Conservation (phyloP, 352 stramenopile genomes). For the Pythium vanterpoolii region DNA sequence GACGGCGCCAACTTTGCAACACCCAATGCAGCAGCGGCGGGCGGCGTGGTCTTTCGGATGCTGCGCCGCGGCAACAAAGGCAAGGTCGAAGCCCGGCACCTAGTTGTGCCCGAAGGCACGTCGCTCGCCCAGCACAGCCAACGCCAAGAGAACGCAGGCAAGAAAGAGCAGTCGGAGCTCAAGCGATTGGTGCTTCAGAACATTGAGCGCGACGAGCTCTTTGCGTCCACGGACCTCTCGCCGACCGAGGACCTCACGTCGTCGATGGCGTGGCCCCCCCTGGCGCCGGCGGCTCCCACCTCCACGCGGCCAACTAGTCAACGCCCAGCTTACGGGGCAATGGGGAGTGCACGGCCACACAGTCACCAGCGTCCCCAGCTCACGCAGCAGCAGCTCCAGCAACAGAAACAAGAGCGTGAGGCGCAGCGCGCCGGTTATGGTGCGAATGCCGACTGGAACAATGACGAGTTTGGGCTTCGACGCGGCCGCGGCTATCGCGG, state of each 20-base stretch:
- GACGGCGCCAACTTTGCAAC: slow-evolving; percentile 1
- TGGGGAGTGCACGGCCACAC: neutral
- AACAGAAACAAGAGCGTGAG: slow-evolving; percentile 27
- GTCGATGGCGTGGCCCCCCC: slow-evolving; percentile 9
- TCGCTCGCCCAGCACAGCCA: slow-evolving; percentile 91
- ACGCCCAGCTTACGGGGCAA: neutral
- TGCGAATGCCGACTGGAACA: slow-evolving; percentile 76
- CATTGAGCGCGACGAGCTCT: slow-evolving; percentile 81
- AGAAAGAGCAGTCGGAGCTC: slow-evolving; percentile 85
- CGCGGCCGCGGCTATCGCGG: slow-evolving; percentile 67
- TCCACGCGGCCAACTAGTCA: neutral
- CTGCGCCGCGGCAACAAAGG: slow-evolving; percentile 96
- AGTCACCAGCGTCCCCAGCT: slow-evolving; percentile 7
- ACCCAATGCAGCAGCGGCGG: neutral
- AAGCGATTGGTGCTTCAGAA: slow-evolving; percentile 87
- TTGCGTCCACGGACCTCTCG: slow-evolving; percentile 30
- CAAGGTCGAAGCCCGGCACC: slow-evolving; percentile 92
- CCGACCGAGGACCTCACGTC: slow-evolving; percentile 14
- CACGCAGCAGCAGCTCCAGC: slow-evolving; percentile 20
- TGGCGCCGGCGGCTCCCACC: neutral
- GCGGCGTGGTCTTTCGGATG: slow-evolving; percentile 91
- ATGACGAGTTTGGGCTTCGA: slow-evolving; percentile 75
- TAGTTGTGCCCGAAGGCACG: slow-evolving; percentile 92
- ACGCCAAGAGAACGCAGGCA: slow-evolving; percentile 81
- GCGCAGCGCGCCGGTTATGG: slow-evolving; percentile 52